A percentile compares a stretch with the other conserved stretches of the same genome.
Evolutionary conservation across 2,329 filamentous ascomycete species (phyloP).

Genomic region (Trichoderma simmonsii): DNA sequence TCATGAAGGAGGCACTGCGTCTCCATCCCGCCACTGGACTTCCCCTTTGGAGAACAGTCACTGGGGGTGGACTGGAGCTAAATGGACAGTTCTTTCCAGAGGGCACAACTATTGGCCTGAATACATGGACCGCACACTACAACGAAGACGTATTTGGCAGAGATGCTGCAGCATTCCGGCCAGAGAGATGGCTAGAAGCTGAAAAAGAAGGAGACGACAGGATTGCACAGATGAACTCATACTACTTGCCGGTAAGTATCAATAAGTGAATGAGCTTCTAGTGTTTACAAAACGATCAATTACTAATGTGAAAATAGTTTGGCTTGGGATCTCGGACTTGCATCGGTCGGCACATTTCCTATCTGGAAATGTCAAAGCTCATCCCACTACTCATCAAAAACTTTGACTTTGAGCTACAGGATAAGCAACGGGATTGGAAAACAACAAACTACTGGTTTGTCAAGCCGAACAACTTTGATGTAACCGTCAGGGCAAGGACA

Average conservation of each 20-base stretch:
- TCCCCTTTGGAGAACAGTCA: conserved; percentile 46
- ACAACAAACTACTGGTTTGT: conserved; percentile 43
- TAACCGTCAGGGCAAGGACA: conserved; percentile 22
- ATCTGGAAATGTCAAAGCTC: conserved; percentile 43
- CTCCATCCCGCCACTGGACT: conserved; percentile 48
- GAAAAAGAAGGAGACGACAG: conserved; percentile 24
- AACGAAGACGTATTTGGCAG: conserved; percentile 31
- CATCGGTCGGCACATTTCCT: conserved; percentile 42
- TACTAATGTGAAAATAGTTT: conserved; percentile 29
- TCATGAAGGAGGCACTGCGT: conserved; percentile 51
- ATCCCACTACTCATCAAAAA: conserved; percentile 37
- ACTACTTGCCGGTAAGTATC: conserved; percentile 29
- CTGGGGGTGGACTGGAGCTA: conserved; percentile 41
- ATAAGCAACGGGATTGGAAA: conserved; percentile 27
- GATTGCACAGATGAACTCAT: conserved; percentile 29
- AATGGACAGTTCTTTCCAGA: conserved; percentile 32
- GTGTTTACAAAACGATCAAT: background rate
- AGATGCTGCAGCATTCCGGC: conserved; percentile 35
- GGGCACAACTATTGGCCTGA: conserved; percentile 34
- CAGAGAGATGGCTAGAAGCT: conserved; percentile 40
- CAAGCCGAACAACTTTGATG: conserved; percentile 40
- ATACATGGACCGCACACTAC: conserved; percentile 35
- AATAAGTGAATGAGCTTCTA: background rate
- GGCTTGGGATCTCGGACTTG: conserved; percentile 42
- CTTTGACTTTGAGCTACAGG: conserved; percentile 33